Percentiles rank a stretch among this genome's conserved stretches.
phyloP scores from a whole-genome alignment of 2,329 filamentous ascomycete genomes.

The Alternaria sp. region DNA sequence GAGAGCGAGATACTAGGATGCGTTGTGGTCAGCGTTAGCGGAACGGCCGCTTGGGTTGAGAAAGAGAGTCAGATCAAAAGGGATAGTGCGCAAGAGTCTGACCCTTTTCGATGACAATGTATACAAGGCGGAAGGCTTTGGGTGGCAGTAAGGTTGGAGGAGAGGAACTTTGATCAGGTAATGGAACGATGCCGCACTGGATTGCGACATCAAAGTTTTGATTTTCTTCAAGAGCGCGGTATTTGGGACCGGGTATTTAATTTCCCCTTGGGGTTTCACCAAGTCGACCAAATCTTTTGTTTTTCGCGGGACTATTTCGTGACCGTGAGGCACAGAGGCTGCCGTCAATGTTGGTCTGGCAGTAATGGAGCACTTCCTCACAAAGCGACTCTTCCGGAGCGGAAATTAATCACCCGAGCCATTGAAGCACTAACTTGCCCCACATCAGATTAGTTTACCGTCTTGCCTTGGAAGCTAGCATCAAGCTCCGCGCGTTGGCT shows the following conservation, averaged over 20 bases:
- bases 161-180: background rate
- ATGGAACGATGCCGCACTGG: background rate
- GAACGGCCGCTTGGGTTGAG: slow-evolving; percentile 43
- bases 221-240: background rate
- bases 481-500: background rate
- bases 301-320: background rate
- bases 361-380: background rate
- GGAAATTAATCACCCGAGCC: background rate
- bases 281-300: background rate
- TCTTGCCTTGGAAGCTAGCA: background rate
- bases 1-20: slow-evolving; percentile 47
- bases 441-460: background rate
- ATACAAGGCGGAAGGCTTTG: background rate
- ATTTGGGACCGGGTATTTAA: background rate
- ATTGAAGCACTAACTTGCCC: background rate
- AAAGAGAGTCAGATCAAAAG: slow-evolving; percentile 30
- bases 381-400: background rate
- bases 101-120: slow-evolving; percentile 15
- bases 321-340: background rate
- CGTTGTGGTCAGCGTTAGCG: slow-evolving; percentile 43
- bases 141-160: background rate
- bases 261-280: background rate
- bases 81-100: slow-evolving; percentile 31
- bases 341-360: background rate
- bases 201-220: background rate